Percentiles rank a stretch among this genome's conserved stretches.
Evolutionary conservation across 805 yeast genomes (phyloP).

Genomic region (Brettanomyces custersianus): DNA sequence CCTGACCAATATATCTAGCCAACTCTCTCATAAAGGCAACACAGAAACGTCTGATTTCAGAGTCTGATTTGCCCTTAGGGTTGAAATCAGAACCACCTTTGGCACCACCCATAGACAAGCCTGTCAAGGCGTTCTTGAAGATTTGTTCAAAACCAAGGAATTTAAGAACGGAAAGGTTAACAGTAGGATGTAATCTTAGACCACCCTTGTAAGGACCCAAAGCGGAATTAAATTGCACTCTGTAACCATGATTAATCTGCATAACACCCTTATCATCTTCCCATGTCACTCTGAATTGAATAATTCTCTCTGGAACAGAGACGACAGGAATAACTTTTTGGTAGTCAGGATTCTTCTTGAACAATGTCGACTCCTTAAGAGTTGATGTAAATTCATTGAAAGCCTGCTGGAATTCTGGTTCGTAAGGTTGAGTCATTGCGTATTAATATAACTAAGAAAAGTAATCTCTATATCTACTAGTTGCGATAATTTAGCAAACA

Average conservation of each 20-base stretch:
- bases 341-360: constrained; percentile 82
- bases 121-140: constrained; percentile 96
- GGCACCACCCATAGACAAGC: constrained; percentile 98
- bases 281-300: constrained; percentile 97
- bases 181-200: constrained; percentile 94
- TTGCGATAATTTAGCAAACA: no score
- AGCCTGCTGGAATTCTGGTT: constrained; percentile 99
- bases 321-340: constrained; percentile 82
- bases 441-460: not conserved
- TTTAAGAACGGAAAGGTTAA: constrained; percentile 88
- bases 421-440: constrained; percentile 72
- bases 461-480: no score
- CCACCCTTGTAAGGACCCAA: constrained; percentile 99
- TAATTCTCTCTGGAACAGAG: constrained; percentile 90
- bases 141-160: constrained; percentile 97
- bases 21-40: constrained; percentile 92
- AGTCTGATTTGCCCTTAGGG: constrained; percentile 90
- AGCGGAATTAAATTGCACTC: constrained; percentile 97
- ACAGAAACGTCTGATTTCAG: constrained; percentile 96
- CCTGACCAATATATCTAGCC: constrained; percentile 92
- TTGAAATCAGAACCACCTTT: constrained; percentile 98
- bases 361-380: constrained; percentile 83
- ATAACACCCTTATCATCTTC: constrained; percentile 89
- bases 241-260: constrained; percentile 94
- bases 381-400: constrained; percentile 87